Conservation (phyloP, 768 basidiomycete species). For the Naematelia aurantialba region DNA sequence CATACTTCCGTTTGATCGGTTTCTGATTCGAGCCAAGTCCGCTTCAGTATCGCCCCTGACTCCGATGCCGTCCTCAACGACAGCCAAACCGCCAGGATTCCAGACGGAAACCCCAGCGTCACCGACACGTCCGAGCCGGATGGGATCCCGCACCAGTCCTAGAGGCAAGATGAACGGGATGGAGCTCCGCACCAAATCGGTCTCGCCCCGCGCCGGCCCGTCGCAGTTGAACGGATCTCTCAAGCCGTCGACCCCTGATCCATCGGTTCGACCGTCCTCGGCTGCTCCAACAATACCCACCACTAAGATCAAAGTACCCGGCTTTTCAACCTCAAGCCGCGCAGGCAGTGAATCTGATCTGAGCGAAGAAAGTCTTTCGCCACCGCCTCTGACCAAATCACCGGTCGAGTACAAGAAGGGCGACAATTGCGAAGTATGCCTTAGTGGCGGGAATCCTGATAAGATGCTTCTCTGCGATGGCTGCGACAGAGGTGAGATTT, state of each 20-base stretch:
- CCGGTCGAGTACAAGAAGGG: constrained; percentile 38
- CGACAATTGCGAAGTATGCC: constrained; percentile 81
- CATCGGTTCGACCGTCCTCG: neutral
- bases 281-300: neutral
- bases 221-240: neutral
- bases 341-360: constrained; percentile 42
- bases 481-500: constrained; percentile 66
- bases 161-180: constrained; percentile 21
- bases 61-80: constrained; percentile 16
- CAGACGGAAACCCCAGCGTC: constrained; percentile 20
- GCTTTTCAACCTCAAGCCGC: constrained; percentile 21
- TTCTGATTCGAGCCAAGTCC: constrained; percentile 61
- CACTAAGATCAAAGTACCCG: constrained; percentile 35
- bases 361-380: constrained; percentile 30
- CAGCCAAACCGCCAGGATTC: constrained; percentile 26
- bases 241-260: neutral
- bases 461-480: constrained; percentile 90
- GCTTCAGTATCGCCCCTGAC: constrained; percentile 35
- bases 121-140: constrained; percentile 21
- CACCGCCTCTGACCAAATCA: constrained; percentile 11
- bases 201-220: neutral
- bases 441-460: constrained; percentile 78
- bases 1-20: constrained; percentile 93
- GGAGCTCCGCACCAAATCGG: constrained; percentile 3
- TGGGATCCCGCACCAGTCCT: constrained; percentile 18